Base-by-base conservation (phyloP, 108 stramenopile genomes). In the Cyclotella kingstonii region DNA sequence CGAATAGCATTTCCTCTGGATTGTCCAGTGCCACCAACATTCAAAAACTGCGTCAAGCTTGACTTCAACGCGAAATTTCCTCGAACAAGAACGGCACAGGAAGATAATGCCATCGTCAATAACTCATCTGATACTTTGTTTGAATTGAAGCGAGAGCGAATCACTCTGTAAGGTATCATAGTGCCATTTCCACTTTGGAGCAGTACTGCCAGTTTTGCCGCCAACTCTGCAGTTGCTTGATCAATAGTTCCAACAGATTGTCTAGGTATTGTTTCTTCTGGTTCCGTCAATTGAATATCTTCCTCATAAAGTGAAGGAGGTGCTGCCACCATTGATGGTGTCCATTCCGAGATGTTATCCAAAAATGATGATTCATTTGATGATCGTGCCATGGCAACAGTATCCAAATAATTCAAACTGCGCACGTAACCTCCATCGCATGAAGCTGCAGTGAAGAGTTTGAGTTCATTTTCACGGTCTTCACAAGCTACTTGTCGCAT, bases 61-160 rank as follows among this genome's bases (percentile, higher is more conserved):
- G 81, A 83, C 28, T 87, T 79, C n/a, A 94, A 44, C 6, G 77
- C 66, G 73, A 86, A 90, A 63, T 90, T 94, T 0, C 92, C 92
- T 47, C 88, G 67, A 1, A 94, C 92, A 58, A 87, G 54, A 2
- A 86, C 78, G 6, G 92, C 89, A 50, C 81, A 84, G n/a, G 67
- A 77, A 15, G 77, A 77, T 33, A 94, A 54, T 4, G 88, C 85
- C 54, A 59, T 47, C 23, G 84, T 64, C 21, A 94, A 49, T 14
- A 63, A 54, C 0, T 72, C 59, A 50, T 89, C 84, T 1, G 74
- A 67, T 0, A 86, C 71, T 12, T 38, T 29, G 17, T 60, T 19
- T 0, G 66, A 11, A 49, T 70, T 57, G 52, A 88, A 85, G 9
- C 74, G 80, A 34, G 70, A 56, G 5, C 84, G 73, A 3, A 94